Evolutionary conservation across 2,329 filamentous ascomycete species (phyloP).

Genomic region (Aspergillus spinulosporus): DNA sequence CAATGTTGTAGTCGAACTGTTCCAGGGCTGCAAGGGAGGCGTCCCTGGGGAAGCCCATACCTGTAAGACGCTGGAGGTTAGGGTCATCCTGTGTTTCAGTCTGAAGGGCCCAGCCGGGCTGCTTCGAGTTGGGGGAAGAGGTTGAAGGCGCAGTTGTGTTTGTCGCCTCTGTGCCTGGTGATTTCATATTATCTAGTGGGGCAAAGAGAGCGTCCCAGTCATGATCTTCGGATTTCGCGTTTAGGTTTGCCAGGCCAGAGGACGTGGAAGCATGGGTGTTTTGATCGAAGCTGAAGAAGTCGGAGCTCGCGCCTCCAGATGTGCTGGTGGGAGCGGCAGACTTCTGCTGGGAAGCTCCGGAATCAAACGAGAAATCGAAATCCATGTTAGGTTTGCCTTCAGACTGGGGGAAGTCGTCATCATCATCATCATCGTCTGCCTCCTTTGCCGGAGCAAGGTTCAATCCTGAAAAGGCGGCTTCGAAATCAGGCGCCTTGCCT

Average conservation of each 20-base stretch:
- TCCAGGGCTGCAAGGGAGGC: slow-evolving; percentile 79
- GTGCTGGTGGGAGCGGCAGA: slow-evolving; percentile 22
- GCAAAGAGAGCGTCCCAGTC: slow-evolving; percentile 97
- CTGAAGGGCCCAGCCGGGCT: slow-evolving; percentile 67
- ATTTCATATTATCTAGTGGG: slow-evolving; percentile 60
- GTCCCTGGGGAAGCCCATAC: slow-evolving; percentile 79
- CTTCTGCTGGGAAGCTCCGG: slow-evolving; percentile 35
- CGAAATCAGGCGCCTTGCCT: slow-evolving; percentile 45
- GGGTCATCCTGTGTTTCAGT: slow-evolving; percentile 83
- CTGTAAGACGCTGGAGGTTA: slow-evolving; percentile 82
- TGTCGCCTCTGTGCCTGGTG: slow-evolving; percentile 22
- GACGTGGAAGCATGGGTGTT: slow-evolving; percentile 29
- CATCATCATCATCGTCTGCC: slow-evolving; percentile 58
- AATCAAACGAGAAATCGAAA: slow-evolving; percentile 51
- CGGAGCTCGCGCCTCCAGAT: slow-evolving; percentile 29
- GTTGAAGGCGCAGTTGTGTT: slow-evolving; percentile 19
- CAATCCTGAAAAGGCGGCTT: slow-evolving; percentile 48
- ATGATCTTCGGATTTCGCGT: slow-evolving; percentile 53
- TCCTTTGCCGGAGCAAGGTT: slow-evolving; percentile 48
- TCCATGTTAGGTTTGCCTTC: slow-evolving; percentile 35
- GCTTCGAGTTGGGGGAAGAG: slow-evolving; percentile 21
- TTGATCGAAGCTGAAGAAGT: slow-evolving; percentile 43
- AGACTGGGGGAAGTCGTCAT: slow-evolving; percentile 54
- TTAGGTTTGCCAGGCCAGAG: slow-evolving; percentile 41
- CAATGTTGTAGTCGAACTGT: slow-evolving; percentile 93